Base-by-base conservation (phyloP, 768 basidiomycete species). In the Agrocybe pediades region DNA sequence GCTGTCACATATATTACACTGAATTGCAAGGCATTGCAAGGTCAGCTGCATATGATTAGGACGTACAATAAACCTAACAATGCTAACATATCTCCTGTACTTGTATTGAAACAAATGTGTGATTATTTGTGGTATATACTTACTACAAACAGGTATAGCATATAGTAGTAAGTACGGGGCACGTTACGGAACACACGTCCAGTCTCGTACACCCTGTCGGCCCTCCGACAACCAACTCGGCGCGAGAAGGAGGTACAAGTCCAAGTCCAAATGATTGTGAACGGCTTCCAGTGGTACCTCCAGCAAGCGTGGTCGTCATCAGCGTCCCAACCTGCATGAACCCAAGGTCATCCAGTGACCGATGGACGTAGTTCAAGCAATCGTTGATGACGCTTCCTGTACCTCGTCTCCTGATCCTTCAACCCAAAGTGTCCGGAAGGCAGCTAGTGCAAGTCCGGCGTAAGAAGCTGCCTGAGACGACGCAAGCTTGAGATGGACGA, bases 271-370 rank as follows among this genome's bases (percentile, higher is more conserved):
- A 68, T 98, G 95, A 76, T 99, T 99, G 76, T 99, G 97, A 69
- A 98, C 96, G 0, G 96, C 97, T 98, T 62, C 97, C 97, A 1
- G 95, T 98, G 13, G 97, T 97, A 51, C 97, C 97, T 24, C 97
- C 97, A 1, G 97, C 97, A 61, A 92, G 83, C 78, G 96, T 83
- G 65, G 89, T 94, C 74, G 91, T 99, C 81, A 99, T 97, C 6
- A 96, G 97, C 1, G 97, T 99, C 74, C 98, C 96, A 57, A 98
- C 95, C 73, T 99, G 96, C 72, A 98, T 85, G 81, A 99, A 99
- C 41, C 96, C 97, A 19, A 89, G 83, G 60, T 79, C 73, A 68
- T 97, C 95, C 51, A 99, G 73, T 82, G 84, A 99, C 59, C 87
- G 88, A 41, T 96, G 86, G 62, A 97, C 75, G 71, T 97, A 96